Base-by-base conservation (phyloP, 2,329 filamentous ascomycete species). In the Sclerotinia subarctica region DNA sequence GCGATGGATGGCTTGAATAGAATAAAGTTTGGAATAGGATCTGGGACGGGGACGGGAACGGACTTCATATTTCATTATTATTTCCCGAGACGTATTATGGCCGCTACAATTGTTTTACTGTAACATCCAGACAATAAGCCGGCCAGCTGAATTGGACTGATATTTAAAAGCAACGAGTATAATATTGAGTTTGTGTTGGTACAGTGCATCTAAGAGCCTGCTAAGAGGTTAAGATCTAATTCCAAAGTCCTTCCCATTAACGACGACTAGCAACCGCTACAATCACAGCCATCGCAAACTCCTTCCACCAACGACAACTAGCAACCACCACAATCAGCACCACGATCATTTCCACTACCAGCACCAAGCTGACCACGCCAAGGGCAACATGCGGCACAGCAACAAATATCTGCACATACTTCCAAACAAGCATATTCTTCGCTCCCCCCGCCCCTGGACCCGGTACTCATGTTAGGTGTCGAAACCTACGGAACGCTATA, bases 361-460 rank as follows among this genome's bases (percentile, higher is more conserved):
- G 4, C 2, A n/a, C 52, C 10, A 35, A 2, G 4, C 1, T 5
- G 13, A 54, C 52, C 8, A 15, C 35, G 19, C 2, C 13, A 15
- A 35, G 52, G 29, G 19, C 19, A 35, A 19, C 26, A 35, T 54
- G 19, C 0, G 29, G 0, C 4, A 5, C 10, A 10, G 19, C 19
- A 4, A n/a, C 19, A 3, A 8, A 2, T 2, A 11, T 5, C 52
- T 35, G 0, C 19, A 54, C 10, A 54, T 13, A 0, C 0, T 1
- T 54, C 5, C 19, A n/a, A 0, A 35, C 7, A 10, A 35, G 1
- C 7, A 8, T 35, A 6, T 35, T 7, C 35, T 10, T 35, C 8
- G 35, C 35, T 8, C 5, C n/a, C 7, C n/a, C 11, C 11, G 13
- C 10, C 13, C 6, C n/a, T 38, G 29, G 21, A 35, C 21, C 3